A percentile compares a stretch with the other conserved stretches of the same genome.
Evolutionary conservation across 2,329 filamentous ascomycete genomes (phyloP).

Genomic region (Trichoderma harzianum): DNA sequence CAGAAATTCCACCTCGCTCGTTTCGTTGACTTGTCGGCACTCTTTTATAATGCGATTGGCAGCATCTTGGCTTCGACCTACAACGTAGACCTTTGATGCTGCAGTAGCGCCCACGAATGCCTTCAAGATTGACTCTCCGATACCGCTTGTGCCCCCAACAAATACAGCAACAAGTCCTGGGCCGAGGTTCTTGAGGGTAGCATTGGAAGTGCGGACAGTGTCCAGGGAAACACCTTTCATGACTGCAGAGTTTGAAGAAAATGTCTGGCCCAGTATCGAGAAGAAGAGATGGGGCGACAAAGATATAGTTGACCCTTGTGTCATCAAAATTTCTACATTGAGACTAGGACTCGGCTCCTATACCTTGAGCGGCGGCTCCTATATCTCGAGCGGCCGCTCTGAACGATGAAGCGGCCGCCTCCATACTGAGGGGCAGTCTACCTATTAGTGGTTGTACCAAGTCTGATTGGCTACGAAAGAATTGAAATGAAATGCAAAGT

Average conservation of each 20-base stretch:
- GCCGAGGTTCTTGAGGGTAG: neutral
- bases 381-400: neutral
- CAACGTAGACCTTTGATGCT: constrained; percentile 43
- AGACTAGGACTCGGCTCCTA: neutral
- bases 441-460: neutral
- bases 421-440: neutral
- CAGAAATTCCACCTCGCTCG: constrained; percentile 46
- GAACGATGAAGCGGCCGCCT: neutral
- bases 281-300: neutral
- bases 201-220: neutral
- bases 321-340: neutral
- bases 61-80: constrained; percentile 43
- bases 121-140: constrained; percentile 48
- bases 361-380: neutral
- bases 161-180: constrained; percentile 39
- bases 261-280: neutral
- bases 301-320: neutral
- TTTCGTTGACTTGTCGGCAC: constrained; percentile 40
- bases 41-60: constrained; percentile 40
- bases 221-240: neutral
- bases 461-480: neutral
- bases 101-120: constrained; percentile 40
- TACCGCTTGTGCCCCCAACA: constrained; percentile 53
- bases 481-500: neutral
- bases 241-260: neutral